These are phyloP conservation scores for Amanita polypyramis DNA, from an alignment of 768 basidiomycete species.

Conservation along the genomic window DNA sequence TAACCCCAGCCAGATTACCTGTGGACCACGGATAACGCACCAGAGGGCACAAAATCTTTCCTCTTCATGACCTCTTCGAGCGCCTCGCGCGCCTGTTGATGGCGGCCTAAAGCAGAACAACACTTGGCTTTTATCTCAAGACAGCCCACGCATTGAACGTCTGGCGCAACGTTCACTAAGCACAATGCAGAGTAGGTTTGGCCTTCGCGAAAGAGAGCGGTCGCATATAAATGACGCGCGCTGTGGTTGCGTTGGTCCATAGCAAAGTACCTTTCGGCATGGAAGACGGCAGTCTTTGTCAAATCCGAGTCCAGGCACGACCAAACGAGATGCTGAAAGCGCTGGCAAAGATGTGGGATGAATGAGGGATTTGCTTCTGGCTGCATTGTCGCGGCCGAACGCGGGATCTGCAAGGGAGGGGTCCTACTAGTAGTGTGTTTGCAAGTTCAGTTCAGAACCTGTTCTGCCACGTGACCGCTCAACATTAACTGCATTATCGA, in stretches of 20 bases:
- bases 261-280: conserved; percentile 76
- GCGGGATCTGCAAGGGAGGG: background rate
- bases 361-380: conserved; percentile 39
- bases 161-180: conserved; percentile 53
- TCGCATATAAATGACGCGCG: conserved; percentile 79
- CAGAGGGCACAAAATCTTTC: conserved; percentile 38
- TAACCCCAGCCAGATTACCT: conserved; percentile 21
- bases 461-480: conserved; percentile 2
- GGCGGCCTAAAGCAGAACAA: conserved; percentile 59
- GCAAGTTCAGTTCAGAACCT: background rate
- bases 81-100: conserved; percentile 67
- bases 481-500: background rate
- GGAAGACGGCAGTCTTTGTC: conserved; percentile 73
- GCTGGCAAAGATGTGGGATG: conserved; percentile 51
- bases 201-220: conserved; percentile 55
- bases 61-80: conserved; percentile 53
- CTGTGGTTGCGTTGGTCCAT: conserved; percentile 66
- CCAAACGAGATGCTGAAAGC: conserved; percentile 70
- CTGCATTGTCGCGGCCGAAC: conserved; percentile 33
- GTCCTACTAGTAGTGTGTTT: background rate
- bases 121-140: conserved; percentile 72
- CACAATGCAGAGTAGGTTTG: conserved; percentile 69
- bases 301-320: conserved; percentile 77
- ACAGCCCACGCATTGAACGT: conserved; percentile 62
- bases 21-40: conserved; percentile 30